A percentile compares a stretch with the other conserved stretches of the same genome.
These are phyloP conservation scores for Pisolithus albus DNA, from an alignment of 768 basidiomycete genomes.

Conservation along the genomic window DNA sequence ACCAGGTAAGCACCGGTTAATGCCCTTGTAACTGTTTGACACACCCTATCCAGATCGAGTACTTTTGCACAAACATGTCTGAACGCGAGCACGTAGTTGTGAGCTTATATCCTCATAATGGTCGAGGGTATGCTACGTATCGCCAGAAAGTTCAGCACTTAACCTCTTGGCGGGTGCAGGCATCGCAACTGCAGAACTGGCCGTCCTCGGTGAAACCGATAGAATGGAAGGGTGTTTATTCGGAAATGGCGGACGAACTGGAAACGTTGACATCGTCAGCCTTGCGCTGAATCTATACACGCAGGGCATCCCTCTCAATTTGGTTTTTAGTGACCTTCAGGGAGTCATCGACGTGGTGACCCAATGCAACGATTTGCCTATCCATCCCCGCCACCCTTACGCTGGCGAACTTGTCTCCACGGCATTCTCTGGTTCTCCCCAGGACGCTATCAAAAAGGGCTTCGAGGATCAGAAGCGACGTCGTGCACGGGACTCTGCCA, in stretches of 20 bases:
- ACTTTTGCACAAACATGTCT: conserved; percentile 80
- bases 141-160: background rate
- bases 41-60: conserved; percentile 63
- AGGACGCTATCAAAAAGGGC: conserved; percentile 99
- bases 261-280: conserved; percentile 96
- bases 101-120: conserved; percentile 95
- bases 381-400: conserved; percentile 95
- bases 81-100: conserved; percentile 88
- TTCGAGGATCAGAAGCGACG: conserved; percentile 75
- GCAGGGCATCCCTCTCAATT: conserved; percentile 81
- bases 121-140: conserved; percentile 67
- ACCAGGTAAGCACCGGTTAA: conserved; percentile 56
- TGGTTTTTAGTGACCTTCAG: conserved; percentile 92
- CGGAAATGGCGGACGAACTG: conserved; percentile 97
- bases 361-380: conserved; percentile 92
- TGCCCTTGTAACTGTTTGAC: background rate
- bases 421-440: conserved; percentile 97
- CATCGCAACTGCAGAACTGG: conserved; percentile 91
- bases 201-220: conserved; percentile 89
- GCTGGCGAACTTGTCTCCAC: conserved; percentile 98
- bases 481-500: conserved; percentile 52
- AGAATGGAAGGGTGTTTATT: conserved; percentile 97
- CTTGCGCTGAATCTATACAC: conserved; percentile 95
- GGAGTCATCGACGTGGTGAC: conserved; percentile 88
- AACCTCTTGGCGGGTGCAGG: conserved; percentile 61